These are phyloP conservation scores for Pseudomonodictys pantanalensis DNA, from an alignment of 495 filamentous ascomycete genomes.

Conservation along the genomic window DNA sequence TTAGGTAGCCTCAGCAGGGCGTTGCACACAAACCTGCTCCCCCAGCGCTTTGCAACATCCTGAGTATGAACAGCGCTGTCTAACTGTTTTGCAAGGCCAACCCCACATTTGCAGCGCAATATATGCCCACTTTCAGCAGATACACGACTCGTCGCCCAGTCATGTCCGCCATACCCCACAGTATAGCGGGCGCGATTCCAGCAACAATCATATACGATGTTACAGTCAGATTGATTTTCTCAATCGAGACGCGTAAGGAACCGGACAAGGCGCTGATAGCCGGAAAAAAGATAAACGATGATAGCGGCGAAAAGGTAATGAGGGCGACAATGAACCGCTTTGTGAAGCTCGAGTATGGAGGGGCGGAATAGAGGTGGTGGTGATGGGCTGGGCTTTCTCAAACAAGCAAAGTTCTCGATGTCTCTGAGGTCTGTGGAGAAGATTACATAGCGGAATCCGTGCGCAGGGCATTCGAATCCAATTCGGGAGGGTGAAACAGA, in stretches of 20 bases:
- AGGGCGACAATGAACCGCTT: too few relatives aligned
- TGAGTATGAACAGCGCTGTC: constrained; percentile 57
- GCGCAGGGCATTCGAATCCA: too few relatives aligned
- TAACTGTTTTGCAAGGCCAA: constrained; percentile 60
- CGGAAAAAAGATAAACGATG: neutral
- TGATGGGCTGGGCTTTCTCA: too few relatives aligned
- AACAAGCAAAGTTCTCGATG: too few relatives aligned
- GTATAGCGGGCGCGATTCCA: neutral
- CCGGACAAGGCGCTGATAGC: neutral
- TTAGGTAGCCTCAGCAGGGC: too few relatives aligned
- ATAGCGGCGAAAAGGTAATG: neutral
- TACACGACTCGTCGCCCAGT: constrained; percentile 72
- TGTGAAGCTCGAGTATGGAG: too few relatives aligned
- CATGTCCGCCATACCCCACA: constrained; percentile 66
- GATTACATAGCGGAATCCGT: too few relatives aligned
- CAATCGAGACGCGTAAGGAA: constrained; percentile 20
- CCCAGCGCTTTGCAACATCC: constrained; percentile 62
- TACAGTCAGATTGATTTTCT: constrained; percentile 26
- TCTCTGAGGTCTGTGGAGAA: too few relatives aligned
- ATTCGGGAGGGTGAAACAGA: too few relatives aligned
- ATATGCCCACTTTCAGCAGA: constrained; percentile 55
- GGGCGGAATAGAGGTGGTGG: too few relatives aligned
- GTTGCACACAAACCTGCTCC: constrained; percentile 49
- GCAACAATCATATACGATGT: constrained; percentile 27
- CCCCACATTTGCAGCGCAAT: constrained; percentile 61